Conservation (phyloP, 306 rosid species). For the Pyrus pyrifolia region DNA sequence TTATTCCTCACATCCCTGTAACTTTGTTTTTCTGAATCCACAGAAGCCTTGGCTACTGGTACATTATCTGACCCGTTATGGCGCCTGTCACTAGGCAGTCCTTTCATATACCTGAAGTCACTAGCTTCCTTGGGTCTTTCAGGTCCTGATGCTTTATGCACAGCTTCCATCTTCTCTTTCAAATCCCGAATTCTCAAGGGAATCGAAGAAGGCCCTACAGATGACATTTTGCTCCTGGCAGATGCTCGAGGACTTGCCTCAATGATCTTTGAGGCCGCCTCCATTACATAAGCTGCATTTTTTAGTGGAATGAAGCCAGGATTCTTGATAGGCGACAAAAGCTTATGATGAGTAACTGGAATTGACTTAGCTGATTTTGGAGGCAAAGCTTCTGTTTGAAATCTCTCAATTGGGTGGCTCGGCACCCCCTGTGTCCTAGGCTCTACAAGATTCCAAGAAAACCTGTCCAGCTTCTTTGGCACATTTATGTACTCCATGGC, state of each 20-base stretch:
- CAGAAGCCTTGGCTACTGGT: constrained; percentile 32
- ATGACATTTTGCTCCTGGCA: constrained; percentile 33
- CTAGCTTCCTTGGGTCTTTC: constrained; percentile 23
- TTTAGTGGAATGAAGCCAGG: constrained; percentile 53
- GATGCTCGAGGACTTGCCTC: constrained; percentile 67
- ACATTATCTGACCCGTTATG: constrained; percentile 34
- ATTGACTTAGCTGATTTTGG: constrained; percentile 85
- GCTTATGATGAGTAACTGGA: constrained; percentile 72
- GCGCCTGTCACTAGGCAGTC: constrained; percentile 27
- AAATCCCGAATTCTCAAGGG: constrained; percentile 70
- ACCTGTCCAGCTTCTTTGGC: constrained; percentile 42
- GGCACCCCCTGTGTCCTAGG: constrained; percentile 38
- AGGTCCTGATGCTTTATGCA: constrained; percentile 38
- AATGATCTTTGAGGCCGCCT: constrained; percentile 85
- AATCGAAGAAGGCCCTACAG: constrained; percentile 56
- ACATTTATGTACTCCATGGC: constrained; percentile 33
- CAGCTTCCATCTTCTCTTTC: constrained; percentile 72
- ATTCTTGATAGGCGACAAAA: constrained; percentile 77
- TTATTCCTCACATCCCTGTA: constrained; percentile 30
- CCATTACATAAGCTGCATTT: constrained; percentile 62
- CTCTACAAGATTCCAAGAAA: constrained; percentile 42
- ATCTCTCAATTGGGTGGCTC: constrained; percentile 52
- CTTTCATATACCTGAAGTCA: constrained; percentile 27
- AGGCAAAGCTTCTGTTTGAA: constrained; percentile 82
- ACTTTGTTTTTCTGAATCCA: constrained; percentile 33